phyloP scores from a whole-genome alignment of 441 rosid genomes.

The Erodium texanum region DNA sequence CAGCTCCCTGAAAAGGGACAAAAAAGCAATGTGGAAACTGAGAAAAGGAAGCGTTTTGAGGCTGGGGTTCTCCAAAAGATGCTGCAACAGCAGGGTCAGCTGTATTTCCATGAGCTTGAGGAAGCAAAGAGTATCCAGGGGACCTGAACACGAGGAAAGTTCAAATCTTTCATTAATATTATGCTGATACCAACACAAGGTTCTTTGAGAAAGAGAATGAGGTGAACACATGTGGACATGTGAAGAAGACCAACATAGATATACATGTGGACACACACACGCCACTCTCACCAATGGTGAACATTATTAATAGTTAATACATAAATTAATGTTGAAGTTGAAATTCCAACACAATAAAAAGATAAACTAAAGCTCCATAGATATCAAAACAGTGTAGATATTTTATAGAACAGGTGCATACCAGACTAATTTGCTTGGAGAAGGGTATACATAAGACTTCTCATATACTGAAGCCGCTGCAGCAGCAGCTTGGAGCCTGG shows the following conservation, averaged over 20 bases:
- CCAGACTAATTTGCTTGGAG: conserved; percentile 59
- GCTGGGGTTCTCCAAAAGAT: conserved; percentile 25
- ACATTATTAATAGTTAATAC: too few relatives aligned
- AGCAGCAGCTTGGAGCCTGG: conserved; percentile 82
- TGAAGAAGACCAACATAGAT: too few relatives aligned
- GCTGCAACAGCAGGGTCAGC: conserved; percentile 24
- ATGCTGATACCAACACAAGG: background rate
- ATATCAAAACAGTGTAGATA: conserved; percentile 13
- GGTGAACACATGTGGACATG: too few relatives aligned
- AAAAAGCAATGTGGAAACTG: conserved; percentile 29
- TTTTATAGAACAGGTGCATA: conserved; percentile 19
- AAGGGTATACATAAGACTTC: conserved; percentile 81
- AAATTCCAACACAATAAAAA: background rate
- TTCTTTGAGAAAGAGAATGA: too few relatives aligned
- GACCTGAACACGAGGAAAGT: conserved; percentile 37
- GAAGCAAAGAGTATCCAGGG: conserved; percentile 44
- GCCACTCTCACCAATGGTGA: too few relatives aligned
- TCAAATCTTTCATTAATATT: background rate
- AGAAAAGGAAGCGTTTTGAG: conserved; percentile 21
- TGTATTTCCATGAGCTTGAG: conserved; percentile 24
- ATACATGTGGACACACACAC: too few relatives aligned
- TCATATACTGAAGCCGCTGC: conserved; percentile 79
- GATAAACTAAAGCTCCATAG: background rate
- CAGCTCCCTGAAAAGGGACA: conserved; percentile 36
- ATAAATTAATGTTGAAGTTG: too few relatives aligned